Evolutionary conservation across 805 yeast species (phyloP).

Genomic region (Candida coquimbonensis): DNA sequence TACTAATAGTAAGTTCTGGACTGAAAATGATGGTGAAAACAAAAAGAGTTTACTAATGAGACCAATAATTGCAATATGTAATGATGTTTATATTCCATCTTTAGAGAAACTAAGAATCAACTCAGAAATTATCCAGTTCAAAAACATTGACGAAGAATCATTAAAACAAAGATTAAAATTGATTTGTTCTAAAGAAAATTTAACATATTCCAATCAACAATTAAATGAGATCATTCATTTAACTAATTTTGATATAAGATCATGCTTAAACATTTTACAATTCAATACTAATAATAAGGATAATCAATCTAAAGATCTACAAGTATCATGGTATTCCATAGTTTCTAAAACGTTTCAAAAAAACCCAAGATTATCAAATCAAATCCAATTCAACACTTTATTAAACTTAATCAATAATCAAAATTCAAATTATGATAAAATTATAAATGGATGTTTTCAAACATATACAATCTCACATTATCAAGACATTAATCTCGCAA

Average conservation of each 20-base stretch:
- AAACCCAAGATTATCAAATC: slow-evolving; percentile 37
- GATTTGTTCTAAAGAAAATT: slow-evolving; percentile 48
- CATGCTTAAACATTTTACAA: slow-evolving; percentile 78
- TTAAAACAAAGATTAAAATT: slow-evolving; percentile 41
- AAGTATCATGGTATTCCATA: slow-evolving; percentile 58
- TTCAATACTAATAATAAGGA: slow-evolving; percentile 32
- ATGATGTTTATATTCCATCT: slow-evolving; percentile 71
- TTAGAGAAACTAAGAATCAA: slow-evolving; percentile 67
- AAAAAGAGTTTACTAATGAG: slow-evolving; percentile 47
- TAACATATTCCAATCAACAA: slow-evolving; percentile 40
- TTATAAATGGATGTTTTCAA: slow-evolving; percentile 67
- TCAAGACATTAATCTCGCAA: slow-evolving; percentile 53
- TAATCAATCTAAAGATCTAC: slow-evolving; percentile 45
- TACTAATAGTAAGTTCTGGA: slow-evolving; percentile 17
- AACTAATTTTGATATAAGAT: slow-evolving; percentile 79
- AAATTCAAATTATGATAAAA: slow-evolving; percentile 50
- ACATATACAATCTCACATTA: slow-evolving; percentile 53
- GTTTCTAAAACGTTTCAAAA: slow-evolving; percentile 57
- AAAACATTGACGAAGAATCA: slow-evolving; percentile 45
- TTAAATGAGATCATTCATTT: slow-evolving; percentile 60
- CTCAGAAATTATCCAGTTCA: slow-evolving; percentile 66
- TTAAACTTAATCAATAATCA: slow-evolving; percentile 36
- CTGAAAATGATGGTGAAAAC: slow-evolving; percentile 25
- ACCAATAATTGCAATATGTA: slow-evolving; percentile 90
- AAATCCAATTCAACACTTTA: slow-evolving; percentile 42